Base-by-base conservation (phyloP, 495 filamentous ascomycete species). In the Filosporella fistucella region DNA sequence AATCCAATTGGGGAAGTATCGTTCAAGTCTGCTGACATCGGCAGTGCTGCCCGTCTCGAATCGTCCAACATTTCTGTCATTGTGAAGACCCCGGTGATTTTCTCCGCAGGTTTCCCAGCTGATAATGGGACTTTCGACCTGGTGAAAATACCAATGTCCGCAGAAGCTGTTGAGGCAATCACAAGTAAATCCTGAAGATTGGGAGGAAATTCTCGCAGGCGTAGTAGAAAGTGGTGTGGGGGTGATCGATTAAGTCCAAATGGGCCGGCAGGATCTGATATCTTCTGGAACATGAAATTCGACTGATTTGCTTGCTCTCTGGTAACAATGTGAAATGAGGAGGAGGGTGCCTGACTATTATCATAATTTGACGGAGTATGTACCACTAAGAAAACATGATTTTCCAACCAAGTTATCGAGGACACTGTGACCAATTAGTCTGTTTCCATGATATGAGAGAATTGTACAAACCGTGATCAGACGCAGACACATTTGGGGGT, bases 401-500 rank as follows among this genome's bases (percentile, higher is more conserved):
- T 95, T 59, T 91, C 86, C 4, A 97, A 72, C 94, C 94, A 99
- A 23, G 72, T 71, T 40, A 97, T 71, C 10, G 86, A 84, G n/a
- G 89, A 88, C 5, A 95, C 88, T 90, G 21, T 10, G 28, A 4
- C n/a, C n/a, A n/a, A n/a, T n/a, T 12, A 21, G 42, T 58, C n/a
- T n/a, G n/a, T n/a, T n/a, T n/a, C n/a, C n/a, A n/a, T n/a, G n/a
- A n/a, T n/a, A n/a, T n/a, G n/a, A n/a, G n/a, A n/a, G n/a, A n/a
- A n/a, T n/a, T n/a, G n/a, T n/a, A n/a, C n/a, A n/a, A n/a, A 91
- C 87, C 79, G 64, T 89, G 81, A 59, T 82, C 80, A 55, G 82
- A 72, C 6, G 68, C 63, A 36, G 82, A 73, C 7, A 95, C 51
- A 45, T 72, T 74, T 9, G 88, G 78, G 6, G 91, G 89, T 30